phyloP scores from a whole-genome alignment of 2,329 filamentous ascomycete species.

The Thermomyces lanuginosus region DNA sequence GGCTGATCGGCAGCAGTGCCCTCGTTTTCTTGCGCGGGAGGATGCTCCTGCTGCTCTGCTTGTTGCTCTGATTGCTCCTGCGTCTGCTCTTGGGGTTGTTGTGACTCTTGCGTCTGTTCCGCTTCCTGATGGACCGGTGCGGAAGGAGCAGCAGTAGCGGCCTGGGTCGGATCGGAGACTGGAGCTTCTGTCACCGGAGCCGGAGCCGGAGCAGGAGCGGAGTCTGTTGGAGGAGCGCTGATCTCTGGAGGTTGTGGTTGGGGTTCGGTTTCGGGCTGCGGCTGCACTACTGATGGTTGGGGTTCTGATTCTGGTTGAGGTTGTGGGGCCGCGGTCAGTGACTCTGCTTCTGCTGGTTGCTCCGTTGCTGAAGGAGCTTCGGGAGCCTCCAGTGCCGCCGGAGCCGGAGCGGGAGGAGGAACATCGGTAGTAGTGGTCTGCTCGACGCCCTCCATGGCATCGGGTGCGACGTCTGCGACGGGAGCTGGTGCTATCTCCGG shows the following conservation, averaged over 20 bases:
- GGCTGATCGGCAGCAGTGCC: no score
- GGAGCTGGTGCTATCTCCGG: no score
- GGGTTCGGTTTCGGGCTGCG: slow-evolving; percentile 1
- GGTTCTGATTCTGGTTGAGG: no score
- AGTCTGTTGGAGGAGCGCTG: neutral
- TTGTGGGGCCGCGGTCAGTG: no score
- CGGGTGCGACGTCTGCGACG: no score
- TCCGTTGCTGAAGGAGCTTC: no score
- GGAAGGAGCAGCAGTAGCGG: slow-evolving; percentile 1
- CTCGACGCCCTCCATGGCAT: no score
- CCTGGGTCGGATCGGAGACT: slow-evolving; percentile 1
- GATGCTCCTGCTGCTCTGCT: neutral
- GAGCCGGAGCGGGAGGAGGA: neutral
- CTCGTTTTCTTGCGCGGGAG: slow-evolving; percentile 1
- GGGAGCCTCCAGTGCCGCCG: neutral
- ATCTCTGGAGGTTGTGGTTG: neutral
- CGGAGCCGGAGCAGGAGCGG: neutral
- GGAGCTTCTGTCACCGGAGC: neutral
- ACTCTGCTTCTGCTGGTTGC: no score
- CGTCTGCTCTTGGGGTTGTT: neutral
- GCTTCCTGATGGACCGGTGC: no score
- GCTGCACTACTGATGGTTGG: slow-evolving; percentile 3
- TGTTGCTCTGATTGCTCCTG: neutral
- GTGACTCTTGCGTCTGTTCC: no score
- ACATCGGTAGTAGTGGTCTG: no score